Conservation (phyloP, 352 stramenopile species). For the Phytophthora hybrid region DNA sequence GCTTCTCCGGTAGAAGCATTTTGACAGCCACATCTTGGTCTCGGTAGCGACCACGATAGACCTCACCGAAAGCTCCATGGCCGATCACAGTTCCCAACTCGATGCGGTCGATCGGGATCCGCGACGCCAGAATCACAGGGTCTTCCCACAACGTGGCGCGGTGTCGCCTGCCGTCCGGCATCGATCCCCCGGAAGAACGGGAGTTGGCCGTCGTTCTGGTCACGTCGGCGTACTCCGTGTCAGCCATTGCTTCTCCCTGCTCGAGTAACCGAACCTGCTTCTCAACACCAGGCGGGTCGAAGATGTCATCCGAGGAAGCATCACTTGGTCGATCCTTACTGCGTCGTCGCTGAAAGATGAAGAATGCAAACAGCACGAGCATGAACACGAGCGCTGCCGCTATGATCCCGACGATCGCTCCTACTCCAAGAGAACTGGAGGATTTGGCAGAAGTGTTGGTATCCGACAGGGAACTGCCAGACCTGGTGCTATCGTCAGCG, state of each 20-base stretch:
- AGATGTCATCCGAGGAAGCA: neutral
- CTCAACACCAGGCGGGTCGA: conserved; percentile 7
- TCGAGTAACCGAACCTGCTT: conserved; percentile 12
- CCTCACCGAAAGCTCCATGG: conserved; percentile 44
- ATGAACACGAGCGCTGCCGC: conserved; percentile 21
- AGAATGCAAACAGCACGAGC: conserved; percentile 25
- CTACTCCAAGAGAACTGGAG: conserved; percentile 7
- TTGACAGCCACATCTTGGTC: conserved; percentile 49
- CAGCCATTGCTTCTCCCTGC: neutral
- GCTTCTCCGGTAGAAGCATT: conserved; percentile 46
- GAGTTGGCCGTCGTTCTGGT: conserved; percentile 22
- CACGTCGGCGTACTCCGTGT: conserved; percentile 8
- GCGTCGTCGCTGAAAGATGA: conserved; percentile 18
- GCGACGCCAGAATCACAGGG: conserved; percentile 28
- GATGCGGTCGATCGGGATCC: conserved; percentile 46
- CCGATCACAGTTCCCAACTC: conserved; percentile 31
- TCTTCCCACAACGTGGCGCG: conserved; percentile 36
- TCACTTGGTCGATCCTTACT: neutral
- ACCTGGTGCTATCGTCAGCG: conserved; percentile 4
- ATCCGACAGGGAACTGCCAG: neutral
- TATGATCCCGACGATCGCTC: conserved; percentile 21
- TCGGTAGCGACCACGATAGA: conserved; percentile 45
- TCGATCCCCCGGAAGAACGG: conserved; percentile 19
- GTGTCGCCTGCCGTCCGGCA: conserved; percentile 35
- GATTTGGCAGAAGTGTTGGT: conserved; percentile 1